Evolutionary conservation across 352 stramenopile genomes (phyloP).

Genomic region (Phytophthora aleatoria): DNA sequence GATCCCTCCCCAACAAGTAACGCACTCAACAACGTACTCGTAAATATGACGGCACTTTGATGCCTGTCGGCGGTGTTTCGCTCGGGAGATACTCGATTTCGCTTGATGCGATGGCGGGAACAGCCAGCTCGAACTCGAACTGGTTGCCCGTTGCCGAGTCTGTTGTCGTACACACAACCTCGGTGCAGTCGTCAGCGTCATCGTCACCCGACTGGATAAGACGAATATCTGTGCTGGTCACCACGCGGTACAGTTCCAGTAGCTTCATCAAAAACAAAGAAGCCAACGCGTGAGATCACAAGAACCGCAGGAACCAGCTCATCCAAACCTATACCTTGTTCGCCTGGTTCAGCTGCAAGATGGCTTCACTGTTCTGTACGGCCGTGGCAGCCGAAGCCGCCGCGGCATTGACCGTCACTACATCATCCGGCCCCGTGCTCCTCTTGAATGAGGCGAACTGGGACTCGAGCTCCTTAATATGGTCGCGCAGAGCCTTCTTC

Average conservation of each 20-base stretch:
- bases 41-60: conserved; percentile 77
- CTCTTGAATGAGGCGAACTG: conserved; percentile 58
- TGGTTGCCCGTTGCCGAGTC: conserved; percentile 70
- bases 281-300: neutral
- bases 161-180: conserved; percentile 69
- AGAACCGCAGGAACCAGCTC: neutral
- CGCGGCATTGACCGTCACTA: conserved; percentile 41
- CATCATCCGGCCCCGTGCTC: conserved; percentile 43
- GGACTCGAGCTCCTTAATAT: conserved; percentile 59
- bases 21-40: conserved; percentile 39
- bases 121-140: conserved; percentile 80
- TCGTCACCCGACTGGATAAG: conserved; percentile 67
- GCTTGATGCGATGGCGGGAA: conserved; percentile 61
- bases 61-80: conserved; percentile 51
- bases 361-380: conserved; percentile 50
- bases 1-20: neutral
- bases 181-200: conserved; percentile 53
- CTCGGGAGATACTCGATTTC: conserved; percentile 85
- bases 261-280: conserved; percentile 42
- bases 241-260: conserved; percentile 74
- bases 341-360: conserved; percentile 62
- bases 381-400: conserved; percentile 36
- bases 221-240: conserved; percentile 79
- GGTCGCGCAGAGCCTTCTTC: conserved; percentile 43
- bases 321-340: conserved; percentile 56